Evolutionary conservation across 345 rosid species (phyloP).

Genomic region (Erucastrum elatum): DNA sequence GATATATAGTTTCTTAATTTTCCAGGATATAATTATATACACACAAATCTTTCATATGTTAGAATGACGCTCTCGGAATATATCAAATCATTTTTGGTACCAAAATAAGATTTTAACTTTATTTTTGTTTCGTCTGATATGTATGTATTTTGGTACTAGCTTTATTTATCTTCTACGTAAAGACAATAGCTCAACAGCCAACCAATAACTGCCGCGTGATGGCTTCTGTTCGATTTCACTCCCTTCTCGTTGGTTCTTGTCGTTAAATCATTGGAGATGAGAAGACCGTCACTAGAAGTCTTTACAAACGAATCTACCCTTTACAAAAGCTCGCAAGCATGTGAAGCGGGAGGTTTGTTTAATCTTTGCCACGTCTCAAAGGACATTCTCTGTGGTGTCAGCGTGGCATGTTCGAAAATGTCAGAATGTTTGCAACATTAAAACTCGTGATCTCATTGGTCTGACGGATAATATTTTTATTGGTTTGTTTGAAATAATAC

Average conservation of each 20-base stretch:
- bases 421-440: constrained; percentile 53
- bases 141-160: constrained; percentile 35
- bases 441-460: constrained; percentile 35
- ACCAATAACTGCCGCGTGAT: constrained; percentile 12
- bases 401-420: constrained; percentile 42
- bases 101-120: constrained; percentile 27
- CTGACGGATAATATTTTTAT: constrained; percentile 29
- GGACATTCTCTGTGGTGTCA: constrained; percentile 46
- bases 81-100: constrained; percentile 33
- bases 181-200: constrained; percentile 49
- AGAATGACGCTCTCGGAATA: constrained; percentile 23
- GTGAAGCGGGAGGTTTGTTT: constrained; percentile 16
- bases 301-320: neutral
- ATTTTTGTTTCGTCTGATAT: constrained; percentile 13
- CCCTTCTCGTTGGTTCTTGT: constrained; percentile 41
- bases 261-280: constrained; percentile 34
- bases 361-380: constrained; percentile 41
- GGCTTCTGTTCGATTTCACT: constrained; percentile 5
- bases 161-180: constrained; percentile 89
- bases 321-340: constrained; percentile 8
- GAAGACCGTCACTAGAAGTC: constrained; percentile 11
- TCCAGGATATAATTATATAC: neutral
- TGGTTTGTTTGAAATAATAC: neutral
- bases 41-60: neutral
- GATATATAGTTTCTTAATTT: neutral